These are phyloP conservation scores for Cinnamomum chago DNA, from an alignment of 164 flowering plant species.

Conservation along the genomic window DNA sequence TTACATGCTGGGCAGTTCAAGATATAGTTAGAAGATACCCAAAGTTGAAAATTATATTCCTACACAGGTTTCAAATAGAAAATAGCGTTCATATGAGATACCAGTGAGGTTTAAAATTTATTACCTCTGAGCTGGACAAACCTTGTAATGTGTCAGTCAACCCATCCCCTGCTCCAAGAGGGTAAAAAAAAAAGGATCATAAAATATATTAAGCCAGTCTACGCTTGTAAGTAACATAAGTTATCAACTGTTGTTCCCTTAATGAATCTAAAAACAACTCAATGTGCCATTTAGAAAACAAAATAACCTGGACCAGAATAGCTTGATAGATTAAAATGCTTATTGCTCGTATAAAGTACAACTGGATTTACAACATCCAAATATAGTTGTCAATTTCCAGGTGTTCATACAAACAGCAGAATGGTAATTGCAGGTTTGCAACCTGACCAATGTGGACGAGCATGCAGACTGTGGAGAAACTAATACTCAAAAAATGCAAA, in stretches of 20 bases:
- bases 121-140: slow-evolving; percentile 71
- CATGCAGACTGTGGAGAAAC: too few relatives aligned
- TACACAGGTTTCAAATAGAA: background rate
- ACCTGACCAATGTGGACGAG: too few relatives aligned
- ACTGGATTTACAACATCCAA: too few relatives aligned
- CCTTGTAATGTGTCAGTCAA: slow-evolving; percentile 76
- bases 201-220: background rate
- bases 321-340: background rate
- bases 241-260: background rate
- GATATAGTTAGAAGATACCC: too few relatives aligned
- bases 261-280: background rate
- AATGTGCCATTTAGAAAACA: background rate
- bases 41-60: too few relatives aligned
- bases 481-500: background rate
- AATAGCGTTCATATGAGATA: background rate
- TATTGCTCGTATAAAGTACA: too few relatives aligned
- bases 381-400: too few relatives aligned
- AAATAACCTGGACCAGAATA: background rate
- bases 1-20: too few relatives aligned
- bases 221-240: background rate
- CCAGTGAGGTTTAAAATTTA: background rate
- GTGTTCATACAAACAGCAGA: too few relatives aligned
- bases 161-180: slow-evolving; percentile 63
- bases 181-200: background rate
- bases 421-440: too few relatives aligned